Conservation (phyloP, 495 filamentous ascomycete genomes). For the Glonium stellatum region DNA sequence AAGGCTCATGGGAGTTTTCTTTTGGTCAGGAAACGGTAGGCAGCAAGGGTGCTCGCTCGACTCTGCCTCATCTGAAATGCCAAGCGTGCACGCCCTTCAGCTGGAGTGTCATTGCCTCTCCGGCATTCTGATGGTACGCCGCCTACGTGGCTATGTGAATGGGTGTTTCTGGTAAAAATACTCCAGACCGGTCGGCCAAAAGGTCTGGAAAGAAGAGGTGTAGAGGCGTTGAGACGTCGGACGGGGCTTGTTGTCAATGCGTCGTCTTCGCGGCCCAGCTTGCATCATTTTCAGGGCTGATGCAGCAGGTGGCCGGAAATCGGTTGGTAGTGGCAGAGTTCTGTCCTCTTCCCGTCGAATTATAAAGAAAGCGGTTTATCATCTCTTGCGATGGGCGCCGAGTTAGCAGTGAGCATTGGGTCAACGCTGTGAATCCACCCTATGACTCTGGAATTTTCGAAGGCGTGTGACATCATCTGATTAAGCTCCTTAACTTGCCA, state of each 20-base stretch:
- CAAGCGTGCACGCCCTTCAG: background rate
- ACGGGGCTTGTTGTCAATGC: background rate
- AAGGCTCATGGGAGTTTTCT: background rate
- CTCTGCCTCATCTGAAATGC: background rate
- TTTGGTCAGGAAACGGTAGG: background rate
- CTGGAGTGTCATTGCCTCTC: background rate
- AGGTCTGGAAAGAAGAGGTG: constrained; percentile 11
- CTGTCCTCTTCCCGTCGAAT: background rate
- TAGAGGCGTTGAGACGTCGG: constrained; percentile 1
- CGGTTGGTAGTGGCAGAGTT: background rate
- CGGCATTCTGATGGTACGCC: constrained; percentile 3
- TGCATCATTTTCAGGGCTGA: constrained; percentile 10
- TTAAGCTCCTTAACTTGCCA: constrained; percentile 4
- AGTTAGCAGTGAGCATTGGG: background rate
- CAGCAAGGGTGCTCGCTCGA: background rate
- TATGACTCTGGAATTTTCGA: background rate
- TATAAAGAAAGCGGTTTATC: background rate
- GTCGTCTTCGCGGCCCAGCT: background rate
- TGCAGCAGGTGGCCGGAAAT: constrained; percentile 2
- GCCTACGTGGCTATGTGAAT: constrained; percentile 18
- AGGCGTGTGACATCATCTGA: constrained; percentile 12
- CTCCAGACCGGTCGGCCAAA: constrained; percentile 12
- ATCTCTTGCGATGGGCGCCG: background rate
- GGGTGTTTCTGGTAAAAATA: background rate
- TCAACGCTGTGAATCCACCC: no score